phyloP scores from a whole-genome alignment of 2,329 filamentous ascomycete genomes.

The Venturia nashicola region DNA sequence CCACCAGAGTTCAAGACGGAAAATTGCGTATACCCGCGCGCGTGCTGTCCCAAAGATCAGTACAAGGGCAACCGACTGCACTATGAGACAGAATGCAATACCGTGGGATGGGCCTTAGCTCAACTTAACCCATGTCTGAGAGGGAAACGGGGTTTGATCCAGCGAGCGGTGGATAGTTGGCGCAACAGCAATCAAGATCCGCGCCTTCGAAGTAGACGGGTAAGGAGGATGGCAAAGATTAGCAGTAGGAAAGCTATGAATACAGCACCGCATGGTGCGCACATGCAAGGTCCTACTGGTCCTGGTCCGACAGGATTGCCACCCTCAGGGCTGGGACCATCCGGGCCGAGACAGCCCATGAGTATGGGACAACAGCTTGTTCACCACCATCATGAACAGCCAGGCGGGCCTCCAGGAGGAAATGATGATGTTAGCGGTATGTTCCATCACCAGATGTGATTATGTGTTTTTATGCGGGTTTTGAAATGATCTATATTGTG shows the following conservation, averaged over 20 bases:
- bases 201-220: slow-evolving; percentile 75
- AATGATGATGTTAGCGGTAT: slow-evolving; percentile 88
- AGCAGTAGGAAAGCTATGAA: slow-evolving; percentile 68
- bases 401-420: slow-evolving; percentile 55
- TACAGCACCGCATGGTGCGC: slow-evolving; percentile 43
- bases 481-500: slow-evolving; percentile 11
- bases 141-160: slow-evolving; percentile 90
- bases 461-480: slow-evolving; percentile 16
- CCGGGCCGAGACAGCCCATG: slow-evolving; percentile 52
- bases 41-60: slow-evolving; percentile 88
- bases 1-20: slow-evolving; percentile 87
- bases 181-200: slow-evolving; percentile 97
- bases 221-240: slow-evolving; percentile 93
- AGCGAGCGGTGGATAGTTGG: slow-evolving; percentile 96
- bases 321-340: slow-evolving; percentile 47
- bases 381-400: slow-evolving; percentile 62
- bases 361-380: slow-evolving; percentile 51
- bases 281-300: slow-evolving; percentile 54
- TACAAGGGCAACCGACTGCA: slow-evolving; percentile 92
- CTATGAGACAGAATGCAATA: slow-evolving; percentile 98
- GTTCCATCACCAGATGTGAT: slow-evolving; percentile 92
- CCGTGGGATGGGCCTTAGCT: slow-evolving; percentile 97
- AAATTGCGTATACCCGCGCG: slow-evolving; percentile 94
- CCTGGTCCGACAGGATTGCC: slow-evolving; percentile 53
- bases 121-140: slow-evolving; percentile 83